A percentile compares a stretch with the other conserved stretches of the same genome.
Evolutionary conservation across 73 alveolate species (phyloP).

Genomic region (Blepharisma japonicum): DNA sequence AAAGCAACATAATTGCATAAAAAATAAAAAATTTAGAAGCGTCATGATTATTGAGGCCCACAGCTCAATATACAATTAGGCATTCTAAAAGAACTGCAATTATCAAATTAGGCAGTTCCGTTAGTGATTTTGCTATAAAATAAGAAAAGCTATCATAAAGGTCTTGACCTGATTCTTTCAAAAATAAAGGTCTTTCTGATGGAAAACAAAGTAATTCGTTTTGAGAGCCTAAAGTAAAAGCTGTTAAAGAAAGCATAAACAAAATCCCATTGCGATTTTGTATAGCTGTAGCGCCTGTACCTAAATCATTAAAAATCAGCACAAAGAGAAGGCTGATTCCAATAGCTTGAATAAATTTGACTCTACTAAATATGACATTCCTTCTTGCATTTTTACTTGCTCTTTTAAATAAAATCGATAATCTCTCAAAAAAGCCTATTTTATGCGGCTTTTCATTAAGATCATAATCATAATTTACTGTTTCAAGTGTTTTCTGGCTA

Average conservation of each 20-base stretch:
- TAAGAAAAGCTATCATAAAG: constrained; percentile 57
- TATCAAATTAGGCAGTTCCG: constrained; percentile 52
- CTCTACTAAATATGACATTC: constrained; percentile 12
- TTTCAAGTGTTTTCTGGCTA: not conserved
- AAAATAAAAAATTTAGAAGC: constrained; percentile 35
- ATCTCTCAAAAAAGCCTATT: not conserved
- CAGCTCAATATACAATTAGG: constrained; percentile 37
- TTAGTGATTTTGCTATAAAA: constrained; percentile 52
- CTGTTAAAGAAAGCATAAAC: constrained; percentile 51
- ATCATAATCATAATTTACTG: not conserved
- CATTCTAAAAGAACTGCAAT: constrained; percentile 30
- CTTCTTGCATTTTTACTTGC: constrained; percentile 22
- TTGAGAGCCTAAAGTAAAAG: constrained; percentile 43
- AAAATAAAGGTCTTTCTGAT: constrained; percentile 67
- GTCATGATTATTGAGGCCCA: constrained; percentile 32
- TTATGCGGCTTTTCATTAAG: not conserved
- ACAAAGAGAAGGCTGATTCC: constrained; percentile 37
- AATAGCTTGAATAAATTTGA: constrained; percentile 27
- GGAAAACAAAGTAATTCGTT: constrained; percentile 56
- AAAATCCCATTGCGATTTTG: constrained; percentile 70
- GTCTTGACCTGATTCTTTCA: constrained; percentile 51
- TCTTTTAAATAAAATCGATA: constrained; percentile 8
- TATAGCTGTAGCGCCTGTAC: constrained; percentile 35
- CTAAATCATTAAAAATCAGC: constrained; percentile 36
- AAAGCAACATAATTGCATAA: constrained; percentile 1